Conservation (phyloP, 2,329 filamentous ascomycete species). For the Dactylellina parvicollis region DNA sequence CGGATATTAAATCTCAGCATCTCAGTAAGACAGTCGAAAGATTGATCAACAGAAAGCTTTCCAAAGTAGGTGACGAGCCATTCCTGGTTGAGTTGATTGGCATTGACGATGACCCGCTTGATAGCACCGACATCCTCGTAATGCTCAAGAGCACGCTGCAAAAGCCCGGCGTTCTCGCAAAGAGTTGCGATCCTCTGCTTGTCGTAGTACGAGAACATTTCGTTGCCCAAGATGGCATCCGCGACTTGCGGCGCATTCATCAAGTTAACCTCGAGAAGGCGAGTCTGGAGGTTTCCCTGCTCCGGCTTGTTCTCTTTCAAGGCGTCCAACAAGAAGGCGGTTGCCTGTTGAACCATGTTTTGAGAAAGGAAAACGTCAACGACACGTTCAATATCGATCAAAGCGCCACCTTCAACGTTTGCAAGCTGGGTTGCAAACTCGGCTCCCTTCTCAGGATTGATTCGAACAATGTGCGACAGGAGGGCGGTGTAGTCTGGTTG, state of each 20-base stretch:
- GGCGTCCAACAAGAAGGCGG: constrained; percentile 95
- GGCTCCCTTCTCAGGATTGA: constrained; percentile 90
- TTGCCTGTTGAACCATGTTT: constrained; percentile 96
- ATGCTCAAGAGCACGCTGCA: constrained; percentile 88
- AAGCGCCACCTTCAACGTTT: constrained; percentile 84
- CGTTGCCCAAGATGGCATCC: constrained; percentile 95
- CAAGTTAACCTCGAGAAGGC: constrained; percentile 96
- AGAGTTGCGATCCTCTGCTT: constrained; percentile 86
- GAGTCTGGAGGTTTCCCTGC: constrained; percentile 91
- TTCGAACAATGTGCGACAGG: constrained; percentile 88
- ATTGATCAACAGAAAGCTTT: constrained; percentile 92
- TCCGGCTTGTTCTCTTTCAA: constrained; percentile 94
- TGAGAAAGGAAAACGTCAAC: constrained; percentile 98
- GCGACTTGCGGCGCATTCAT: constrained; percentile 96
- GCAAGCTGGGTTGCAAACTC: constrained; percentile 94
- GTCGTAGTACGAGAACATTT: constrained; percentile 98
- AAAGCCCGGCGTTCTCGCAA: constrained; percentile 90
- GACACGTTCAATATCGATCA: constrained; percentile 92
- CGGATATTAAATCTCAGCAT: constrained; percentile 98
- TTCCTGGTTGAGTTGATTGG: constrained; percentile 81
- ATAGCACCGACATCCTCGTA: constrained; percentile 89
- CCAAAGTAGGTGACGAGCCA: constrained; percentile 95
- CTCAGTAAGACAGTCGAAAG: constrained; percentile 89
- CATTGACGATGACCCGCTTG: constrained; percentile 88
- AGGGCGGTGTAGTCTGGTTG: constrained; percentile 94